Base-by-base conservation (phyloP, 768 basidiomycete species). In the Suillus subluteus region DNA sequence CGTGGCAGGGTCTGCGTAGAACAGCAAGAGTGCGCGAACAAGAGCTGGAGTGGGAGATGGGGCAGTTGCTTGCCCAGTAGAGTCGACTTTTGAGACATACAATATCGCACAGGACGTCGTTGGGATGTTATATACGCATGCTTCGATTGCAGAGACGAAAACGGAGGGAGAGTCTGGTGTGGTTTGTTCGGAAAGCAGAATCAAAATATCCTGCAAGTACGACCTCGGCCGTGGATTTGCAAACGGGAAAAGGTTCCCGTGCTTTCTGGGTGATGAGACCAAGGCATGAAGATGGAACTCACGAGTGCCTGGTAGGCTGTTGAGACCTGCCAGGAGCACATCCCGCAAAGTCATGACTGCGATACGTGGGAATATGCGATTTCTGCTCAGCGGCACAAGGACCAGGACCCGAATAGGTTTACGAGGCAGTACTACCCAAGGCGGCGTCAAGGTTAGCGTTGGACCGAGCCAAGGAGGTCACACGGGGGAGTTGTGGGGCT, bases 81-180 rank as follows among this genome's bases (percentile, higher is more conserved):
- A 89, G 76, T 99, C 98, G 63, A 98, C 89, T 79, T 99, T 99
- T 59, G 94, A 93, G 62, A 99, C 83, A 76, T 99, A 98, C 40
- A 99, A 77, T 41, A 98, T 84, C 4, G 88, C 88, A 64, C 86
- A 86, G 2, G 83, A 82, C 2, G 92, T 90, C 5, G 86, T 69
- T 3, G 94, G 91, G 61, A 96, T 73, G 58, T 86, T 85, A 82
- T 94, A 96, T 35, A 96, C 76, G 46, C 78, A 83, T 0, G 88
- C 91, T 75, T 96, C 94, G 66, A 98, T 83, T n/a, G 87, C 96
- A 4, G 89, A 83, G 40, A 94, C 88, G 62, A 96, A 82, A 1
- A 93, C 82, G 30, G 85, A 84, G 5, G 85, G 83, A 0, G 83
- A 73, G 62, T 83, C 84, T 21, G 80, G 79, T 18, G 75, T 74